A percentile compares a stretch with the other conserved stretches of the same genome.
Evolutionary conservation across 805 yeast species (phyloP).

Genomic region (Maudiozyma turicensis): DNA sequence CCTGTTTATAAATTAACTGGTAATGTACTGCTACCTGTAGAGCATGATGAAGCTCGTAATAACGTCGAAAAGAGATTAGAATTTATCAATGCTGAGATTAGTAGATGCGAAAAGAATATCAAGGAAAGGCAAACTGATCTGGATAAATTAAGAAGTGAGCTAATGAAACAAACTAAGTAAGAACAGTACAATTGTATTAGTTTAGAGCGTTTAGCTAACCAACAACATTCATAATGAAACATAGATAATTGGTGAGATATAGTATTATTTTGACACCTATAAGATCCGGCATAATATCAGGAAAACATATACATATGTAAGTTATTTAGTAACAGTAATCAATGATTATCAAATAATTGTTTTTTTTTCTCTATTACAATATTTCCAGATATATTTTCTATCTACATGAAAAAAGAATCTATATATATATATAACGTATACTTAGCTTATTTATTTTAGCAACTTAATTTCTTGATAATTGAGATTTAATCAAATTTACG

Average conservation of each 20-base stretch:
- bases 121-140: slow-evolving; percentile 43
- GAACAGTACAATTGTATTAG: slow-evolving; percentile 14
- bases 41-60: slow-evolving; percentile 64
- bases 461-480: slow-evolving; percentile 39
- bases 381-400: background rate
- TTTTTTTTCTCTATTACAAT: background rate
- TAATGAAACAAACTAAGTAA: slow-evolving; percentile 32
- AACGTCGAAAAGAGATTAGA: slow-evolving; percentile 87
- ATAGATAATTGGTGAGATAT: too few species aligned
- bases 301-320: too few species aligned
- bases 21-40: slow-evolving; percentile 86
- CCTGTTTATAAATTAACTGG: slow-evolving; percentile 86
- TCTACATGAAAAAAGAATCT: background rate
- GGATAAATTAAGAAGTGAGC: slow-evolving; percentile 49
- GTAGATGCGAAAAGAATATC: slow-evolving; percentile 64
- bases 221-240: too few species aligned
- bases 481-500: slow-evolving; percentile 59
- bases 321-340: background rate
- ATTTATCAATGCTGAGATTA: slow-evolving; percentile 71
- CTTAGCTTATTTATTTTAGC: background rate
- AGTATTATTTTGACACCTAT: too few species aligned
- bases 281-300: too few species aligned
- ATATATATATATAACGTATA: background rate
- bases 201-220: too few species aligned
- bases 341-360: background rate